These are phyloP conservation scores for Inga oerstediana DNA, from an alignment of 306 rosid genomes.

Conservation along the genomic window DNA sequence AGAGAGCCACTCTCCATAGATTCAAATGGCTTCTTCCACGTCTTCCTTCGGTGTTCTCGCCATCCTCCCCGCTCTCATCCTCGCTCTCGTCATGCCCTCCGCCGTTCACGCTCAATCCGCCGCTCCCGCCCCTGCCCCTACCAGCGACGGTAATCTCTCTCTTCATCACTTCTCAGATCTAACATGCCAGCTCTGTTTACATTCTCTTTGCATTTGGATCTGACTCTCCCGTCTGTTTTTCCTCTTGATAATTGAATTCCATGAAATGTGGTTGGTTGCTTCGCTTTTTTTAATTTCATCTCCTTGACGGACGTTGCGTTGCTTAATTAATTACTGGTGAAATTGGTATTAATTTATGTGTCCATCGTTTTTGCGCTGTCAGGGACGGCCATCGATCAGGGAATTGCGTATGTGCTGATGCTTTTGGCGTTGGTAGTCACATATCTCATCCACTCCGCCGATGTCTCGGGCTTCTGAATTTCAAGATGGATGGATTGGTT, in stretches of 20 bases:
- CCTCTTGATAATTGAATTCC: neutral
- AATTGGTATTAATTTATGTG: neutral
- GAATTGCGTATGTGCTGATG: slow-evolving; percentile 65
- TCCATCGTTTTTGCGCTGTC: neutral
- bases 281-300: neutral
- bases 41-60: slow-evolving; percentile 40
- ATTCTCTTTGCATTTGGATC: neutral
- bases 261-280: neutral
- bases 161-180: neutral
- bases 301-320: neutral
- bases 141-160: slow-evolving; percentile 62
- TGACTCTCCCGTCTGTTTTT: neutral
- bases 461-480: slow-evolving; percentile 38
- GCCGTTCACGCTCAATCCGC: slow-evolving; percentile 46
- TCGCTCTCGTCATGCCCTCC: slow-evolving; percentile 45
- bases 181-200: neutral
- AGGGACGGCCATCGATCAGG: slow-evolving; percentile 71
- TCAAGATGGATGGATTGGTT: neutral
- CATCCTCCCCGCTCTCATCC: slow-evolving; percentile 37
- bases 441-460: slow-evolving; percentile 61
- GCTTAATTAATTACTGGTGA: neutral
- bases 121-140: slow-evolving; percentile 65
- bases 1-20: slow-evolving; percentile 22
- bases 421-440: slow-evolving; percentile 56
- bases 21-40: slow-evolving; percentile 46